Evolutionary conservation across 768 basidiomycete species (phyloP), one percentile per base, ranked within the genome.

Genomic region (Gyrodon lividus): DNA sequence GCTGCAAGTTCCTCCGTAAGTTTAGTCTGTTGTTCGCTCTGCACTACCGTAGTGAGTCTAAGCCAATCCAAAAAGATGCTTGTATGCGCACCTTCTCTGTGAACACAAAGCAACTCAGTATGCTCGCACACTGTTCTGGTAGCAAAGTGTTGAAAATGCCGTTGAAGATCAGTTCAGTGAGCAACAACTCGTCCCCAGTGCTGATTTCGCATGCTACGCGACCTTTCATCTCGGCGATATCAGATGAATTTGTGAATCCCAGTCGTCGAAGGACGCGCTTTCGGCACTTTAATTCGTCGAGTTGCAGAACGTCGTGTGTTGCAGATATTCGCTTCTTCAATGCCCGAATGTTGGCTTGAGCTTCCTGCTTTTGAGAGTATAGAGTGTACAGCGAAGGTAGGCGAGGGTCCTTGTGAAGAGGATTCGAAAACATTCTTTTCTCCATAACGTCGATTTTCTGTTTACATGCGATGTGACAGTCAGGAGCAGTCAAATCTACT

Each of bases 21-120:
- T 63, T 87, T 90, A 6, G 86, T 88, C 24, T 76, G 72, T 61
- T 92, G 87, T 61, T 95, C 92, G 64, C 89, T 93, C 92, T 94
- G 60, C 17, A 30, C n/a, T 3, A 13, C 6, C 4, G 5, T 14
- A 51, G 17, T 52, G 43, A 50, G 31, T 34, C 28, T 48, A 49
- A 2, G 46, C 19, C 20, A 42, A 12, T 8, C 19, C 20, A 1
- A 9, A 45, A 14, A 12, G 4, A 19, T 16, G 26, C 22, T 5
- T 2, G 20, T 14, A 13, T 13, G 53, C 74, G 20, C 50, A 89
- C 96, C 84, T 98, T 98, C 70, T 99, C 97, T 4, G 86, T 81
- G 70, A 98, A 98, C 30, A 99, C 97, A 65, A 99, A 99, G 65
- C 96, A 98, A 62, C 93, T 96, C 14, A 98, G 74, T n/a, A 99